Evolutionary conservation across 176 grass and related monocot species (phyloP), one percentile per base, ranked within the genome.

Genomic region (Aegilops tauschii): DNA sequence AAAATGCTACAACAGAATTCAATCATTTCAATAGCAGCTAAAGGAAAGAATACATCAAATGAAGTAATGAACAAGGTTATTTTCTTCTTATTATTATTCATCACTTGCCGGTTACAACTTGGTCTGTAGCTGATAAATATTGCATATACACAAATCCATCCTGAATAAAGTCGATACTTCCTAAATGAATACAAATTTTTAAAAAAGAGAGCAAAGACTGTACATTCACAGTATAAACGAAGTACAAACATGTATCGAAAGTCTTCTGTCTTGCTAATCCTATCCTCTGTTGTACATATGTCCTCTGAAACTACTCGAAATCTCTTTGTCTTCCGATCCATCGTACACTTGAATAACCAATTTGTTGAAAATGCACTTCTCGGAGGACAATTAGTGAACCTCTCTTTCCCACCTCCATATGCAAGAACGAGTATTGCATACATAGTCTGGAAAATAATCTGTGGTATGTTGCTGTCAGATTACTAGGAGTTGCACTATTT

Each of bases 371-470:
- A 16, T 69, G 67, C 68, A 80, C 68, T 59, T 84, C 16, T 87
- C 69, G 10, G 65, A 86, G 2, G 5, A 71, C 49, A 40, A 69
- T 69, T 69, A 76, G 62, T 75, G 47, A 69, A 34, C 79, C 62
- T 45, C 23, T 11, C 20, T 42, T 61, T 76, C 14, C 28, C 9
- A n/a, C 37, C 28, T 78, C 47, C 35, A 21, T 14, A 68, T 77
- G 50, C 76, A 54, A 69, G 67, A 84, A 70, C 30, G 21, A 84
- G 39, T 61, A 61, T 64, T 76, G 77, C 29, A 76, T 32, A 84
- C 65, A 75, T 10, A 61, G 65, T 68, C 81, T 81, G 54, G 30
- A 91, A 90, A 85, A 77, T 56, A 77, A 70, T 54, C 49, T 59
- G 20, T 77, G 47, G 82, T 65, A 42, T 88, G 50, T 80, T 59